Percentiles rank a stretch among this genome's conserved stretches.
Conservation (phyloP, 371 early-diverging fungal species). For the Basidiobolus meristosporus region DNA sequence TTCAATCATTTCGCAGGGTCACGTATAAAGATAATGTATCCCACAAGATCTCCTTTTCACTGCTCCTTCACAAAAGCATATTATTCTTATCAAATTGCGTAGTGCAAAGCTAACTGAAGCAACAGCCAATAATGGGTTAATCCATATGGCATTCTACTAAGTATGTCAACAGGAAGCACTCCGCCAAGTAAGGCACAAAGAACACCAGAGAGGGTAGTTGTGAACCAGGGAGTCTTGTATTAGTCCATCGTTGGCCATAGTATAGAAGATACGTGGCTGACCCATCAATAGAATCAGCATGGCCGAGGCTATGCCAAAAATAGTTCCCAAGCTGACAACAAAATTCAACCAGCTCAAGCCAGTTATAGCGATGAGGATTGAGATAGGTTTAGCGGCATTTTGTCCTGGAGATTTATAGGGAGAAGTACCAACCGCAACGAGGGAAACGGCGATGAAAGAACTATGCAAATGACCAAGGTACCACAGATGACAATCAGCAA, state of each 20-base stretch:
- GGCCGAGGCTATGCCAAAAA: constrained; percentile 60
- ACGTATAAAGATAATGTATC: no score
- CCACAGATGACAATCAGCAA: constrained; percentile 74
- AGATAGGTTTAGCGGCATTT: constrained; percentile 31
- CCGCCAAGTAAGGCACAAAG: constrained; percentile 53
- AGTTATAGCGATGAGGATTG: constrained; percentile 29
- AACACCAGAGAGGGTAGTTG: no score
- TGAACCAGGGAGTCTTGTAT: no score
- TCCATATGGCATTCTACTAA: constrained; percentile 74
- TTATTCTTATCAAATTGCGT: no score
- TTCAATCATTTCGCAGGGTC: no score
- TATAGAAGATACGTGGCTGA: no score
- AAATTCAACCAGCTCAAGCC: constrained; percentile 47
- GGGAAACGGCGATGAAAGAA: constrained; percentile 44
- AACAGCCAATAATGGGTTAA: no score
- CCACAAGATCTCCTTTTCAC: no score
- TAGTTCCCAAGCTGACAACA: constrained; percentile 51
- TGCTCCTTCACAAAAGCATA: no score
- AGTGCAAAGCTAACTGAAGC: no score
- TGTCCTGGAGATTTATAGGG: constrained; percentile 29
- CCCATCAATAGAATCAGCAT: constrained; percentile 42
- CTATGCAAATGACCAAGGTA: constrained; percentile 56
- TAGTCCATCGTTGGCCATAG: no score
- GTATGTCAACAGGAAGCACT: constrained; percentile 56
- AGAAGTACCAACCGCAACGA: constrained; percentile 56